Conservation (phyloP, 2,329 filamentous ascomycete species). For the Cercospora janseana region DNA sequence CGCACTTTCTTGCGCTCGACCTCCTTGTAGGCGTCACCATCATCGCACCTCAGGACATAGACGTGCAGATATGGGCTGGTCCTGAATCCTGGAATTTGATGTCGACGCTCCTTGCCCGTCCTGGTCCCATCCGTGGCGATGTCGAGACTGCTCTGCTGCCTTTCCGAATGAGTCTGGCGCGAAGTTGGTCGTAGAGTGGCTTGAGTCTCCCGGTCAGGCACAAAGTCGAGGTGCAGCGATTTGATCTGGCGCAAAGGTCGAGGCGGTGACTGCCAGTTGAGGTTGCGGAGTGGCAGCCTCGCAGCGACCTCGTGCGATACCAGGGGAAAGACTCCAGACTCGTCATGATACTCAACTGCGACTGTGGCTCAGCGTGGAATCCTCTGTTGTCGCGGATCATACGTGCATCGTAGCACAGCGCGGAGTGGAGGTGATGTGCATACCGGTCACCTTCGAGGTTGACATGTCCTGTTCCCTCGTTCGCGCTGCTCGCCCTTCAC, state of each 20-base stretch:
- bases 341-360: slow-evolving; percentile 92
- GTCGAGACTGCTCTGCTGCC: slow-evolving; percentile 41
- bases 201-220: slow-evolving; percentile 49
- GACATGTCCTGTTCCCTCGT: slow-evolving; percentile 20
- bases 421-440: slow-evolving; percentile 6
- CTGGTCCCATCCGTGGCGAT: slow-evolving; percentile 41
- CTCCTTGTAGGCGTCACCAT: slow-evolving; percentile 89
- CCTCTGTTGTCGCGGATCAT: background rate
- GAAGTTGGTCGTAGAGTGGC: slow-evolving; percentile 25
- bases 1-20: slow-evolving; percentile 73
- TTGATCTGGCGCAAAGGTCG: slow-evolving; percentile 90
- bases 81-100: slow-evolving; percentile 91
- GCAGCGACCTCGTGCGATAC: slow-evolving; percentile 73
- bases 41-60: slow-evolving; percentile 85
- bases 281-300: slow-evolving; percentile 80
- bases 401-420: background rate
- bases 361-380: slow-evolving; percentile 13
- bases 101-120: slow-evolving; percentile 61
- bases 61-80: slow-evolving; percentile 93
- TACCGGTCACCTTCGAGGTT: slow-evolving; percentile 54
- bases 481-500: slow-evolving; percentile 2
- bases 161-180: slow-evolving; percentile 26
- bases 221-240: slow-evolving; percentile 83
- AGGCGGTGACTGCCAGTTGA: slow-evolving; percentile 95
- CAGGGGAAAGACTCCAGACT: slow-evolving; percentile 80